These are phyloP conservation scores for Speleostelium caveatum DNA, from an alignment of 78 protist species.

Conservation along the genomic window DNA sequence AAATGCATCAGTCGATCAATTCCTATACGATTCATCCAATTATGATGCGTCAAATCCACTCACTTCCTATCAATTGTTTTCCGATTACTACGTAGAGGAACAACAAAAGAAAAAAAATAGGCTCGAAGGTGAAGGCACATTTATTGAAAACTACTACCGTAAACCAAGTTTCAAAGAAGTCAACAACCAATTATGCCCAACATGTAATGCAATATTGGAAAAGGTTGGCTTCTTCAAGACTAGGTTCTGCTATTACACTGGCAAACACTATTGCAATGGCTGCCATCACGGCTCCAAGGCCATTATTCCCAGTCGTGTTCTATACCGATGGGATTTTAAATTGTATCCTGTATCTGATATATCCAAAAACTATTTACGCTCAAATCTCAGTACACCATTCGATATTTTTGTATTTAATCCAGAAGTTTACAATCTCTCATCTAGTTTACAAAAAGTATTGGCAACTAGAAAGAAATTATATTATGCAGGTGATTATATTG, in stretches of 20 bases:
- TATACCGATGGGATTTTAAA: slow-evolving; percentile 62
- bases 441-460: background rate
- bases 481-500: slow-evolving; percentile 55
- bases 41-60: no score
- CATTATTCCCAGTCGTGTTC: slow-evolving; percentile 26
- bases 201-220: slow-evolving; percentile 32
- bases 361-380: slow-evolving; percentile 13
- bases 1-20: no score
- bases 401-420: slow-evolving; percentile 70
- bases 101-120: slow-evolving; percentile 19
- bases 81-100: background rate
- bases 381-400: background rate
- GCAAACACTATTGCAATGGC: slow-evolving; percentile 47
- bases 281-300: slow-evolving; percentile 44
- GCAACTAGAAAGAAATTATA: slow-evolving; percentile 13
- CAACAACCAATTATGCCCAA: slow-evolving; percentile 19
- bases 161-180: background rate
- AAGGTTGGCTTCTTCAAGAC: slow-evolving; percentile 64
- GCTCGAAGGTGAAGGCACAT: slow-evolving; percentile 51
- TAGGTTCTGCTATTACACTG: slow-evolving; percentile 62
- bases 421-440: background rate
- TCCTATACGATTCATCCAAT: no score
- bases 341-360: slow-evolving; percentile 30
- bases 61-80: slow-evolving; percentile 12
- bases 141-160: slow-evolving; percentile 3